Evolutionary conservation across 1,284 basidiomycete genomes (phyloP).

Genomic region (Cutaneotrichosporon arboriforme): DNA sequence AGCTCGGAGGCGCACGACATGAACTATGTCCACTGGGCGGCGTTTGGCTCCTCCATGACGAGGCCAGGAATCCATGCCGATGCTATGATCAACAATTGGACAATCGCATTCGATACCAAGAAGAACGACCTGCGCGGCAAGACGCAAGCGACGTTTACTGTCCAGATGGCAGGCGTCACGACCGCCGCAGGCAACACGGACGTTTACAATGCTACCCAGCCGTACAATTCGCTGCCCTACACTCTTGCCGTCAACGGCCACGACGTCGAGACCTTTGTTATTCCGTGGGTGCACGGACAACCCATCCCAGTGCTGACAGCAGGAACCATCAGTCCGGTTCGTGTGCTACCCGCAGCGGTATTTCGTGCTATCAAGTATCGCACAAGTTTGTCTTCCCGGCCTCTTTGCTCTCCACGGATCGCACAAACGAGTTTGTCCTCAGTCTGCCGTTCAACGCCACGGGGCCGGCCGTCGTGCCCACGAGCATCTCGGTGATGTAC

Average conservation of each 20-base stretch:
- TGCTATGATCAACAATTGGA: conserved; percentile 30
- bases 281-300: conserved; percentile 17
- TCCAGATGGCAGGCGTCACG: conserved; percentile 25
- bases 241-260: conserved; percentile 27
- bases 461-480: conserved; percentile 8
- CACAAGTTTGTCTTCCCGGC: conserved; percentile 25
- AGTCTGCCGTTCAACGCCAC: conserved; percentile 32
- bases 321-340: conserved; percentile 29
- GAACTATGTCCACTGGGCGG: conserved; percentile 32
- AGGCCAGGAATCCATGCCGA: conserved; percentile 4
- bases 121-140: conserved; percentile 6
- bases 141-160: conserved; percentile 21
- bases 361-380: conserved; percentile 27
- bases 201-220: conserved; percentile 12
- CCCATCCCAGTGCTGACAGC: background rate
- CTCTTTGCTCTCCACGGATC: conserved; percentile 8
- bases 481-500: conserved; percentile 26
- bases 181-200: conserved; percentile 31
- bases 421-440: conserved; percentile 24
- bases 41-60: conserved; percentile 20
- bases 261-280: conserved; percentile 19
- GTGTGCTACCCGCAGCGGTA: conserved; percentile 25
- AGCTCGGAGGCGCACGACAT: conserved; percentile 23
- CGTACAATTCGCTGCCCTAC: conserved; percentile 18
- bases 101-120: conserved; percentile 21